These are phyloP conservation scores for Mycosphaerella arachidis DNA, from an alignment of 2,329 filamentous ascomycete species.

Conservation along the genomic window DNA sequence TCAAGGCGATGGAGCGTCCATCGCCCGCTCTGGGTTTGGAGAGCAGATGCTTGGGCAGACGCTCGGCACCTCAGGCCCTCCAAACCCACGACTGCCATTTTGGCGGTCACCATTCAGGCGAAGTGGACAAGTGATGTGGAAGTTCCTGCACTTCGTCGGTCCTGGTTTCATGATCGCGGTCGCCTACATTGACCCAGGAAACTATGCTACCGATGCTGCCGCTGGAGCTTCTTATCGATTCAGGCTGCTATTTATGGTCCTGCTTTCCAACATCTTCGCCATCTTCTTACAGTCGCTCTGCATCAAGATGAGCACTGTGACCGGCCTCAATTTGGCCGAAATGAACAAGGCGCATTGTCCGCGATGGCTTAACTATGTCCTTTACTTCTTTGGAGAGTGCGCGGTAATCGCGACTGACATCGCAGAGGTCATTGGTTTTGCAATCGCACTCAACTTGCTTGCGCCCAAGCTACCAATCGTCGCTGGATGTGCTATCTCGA, in stretches of 20 bases:
- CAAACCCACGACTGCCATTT: slow-evolving; percentile 19
- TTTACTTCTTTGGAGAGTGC: slow-evolving; percentile 53
- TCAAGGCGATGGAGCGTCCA: slow-evolving; percentile 18
- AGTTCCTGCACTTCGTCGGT: slow-evolving; percentile 56
- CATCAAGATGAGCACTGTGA: slow-evolving; percentile 54
- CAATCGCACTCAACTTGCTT: slow-evolving; percentile 64
- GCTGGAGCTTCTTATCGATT: slow-evolving; percentile 64
- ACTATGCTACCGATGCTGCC: slow-evolving; percentile 67
- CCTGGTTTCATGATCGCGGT: slow-evolving; percentile 60
- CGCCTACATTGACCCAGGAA: slow-evolving; percentile 51
- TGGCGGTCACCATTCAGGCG: slow-evolving; percentile 19
- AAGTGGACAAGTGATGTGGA: slow-evolving; percentile 28
- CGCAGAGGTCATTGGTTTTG: slow-evolving; percentile 64
- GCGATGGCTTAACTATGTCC: slow-evolving; percentile 50
- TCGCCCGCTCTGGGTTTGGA: slow-evolving; percentile 20
- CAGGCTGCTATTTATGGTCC: slow-evolving; percentile 62
- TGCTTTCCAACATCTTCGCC: slow-evolving; percentile 66
- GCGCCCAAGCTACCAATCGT: slow-evolving; percentile 58
- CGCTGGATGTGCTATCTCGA: slow-evolving; percentile 64
- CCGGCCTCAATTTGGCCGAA: slow-evolving; percentile 47
- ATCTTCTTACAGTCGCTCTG: slow-evolving; percentile 65
- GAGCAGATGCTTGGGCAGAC: slow-evolving; percentile 25
- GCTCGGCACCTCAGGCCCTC: slow-evolving; percentile 12
- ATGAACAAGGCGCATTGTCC: slow-evolving; percentile 49
- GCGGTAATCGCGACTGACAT: slow-evolving; percentile 58